Conservation (phyloP, 2,329 filamentous ascomycete species). For the Trichoderma oligosporum region DNA sequence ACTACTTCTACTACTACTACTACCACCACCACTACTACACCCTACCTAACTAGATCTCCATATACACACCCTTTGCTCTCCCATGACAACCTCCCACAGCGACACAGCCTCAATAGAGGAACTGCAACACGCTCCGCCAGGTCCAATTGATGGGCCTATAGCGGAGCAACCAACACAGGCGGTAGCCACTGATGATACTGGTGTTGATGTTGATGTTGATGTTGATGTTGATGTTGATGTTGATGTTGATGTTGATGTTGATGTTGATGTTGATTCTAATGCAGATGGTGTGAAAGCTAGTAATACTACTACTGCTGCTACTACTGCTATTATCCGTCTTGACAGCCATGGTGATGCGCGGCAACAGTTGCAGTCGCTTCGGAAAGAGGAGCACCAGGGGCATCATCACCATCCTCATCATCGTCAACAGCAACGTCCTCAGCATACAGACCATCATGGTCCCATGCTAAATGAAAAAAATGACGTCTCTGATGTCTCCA, state of each 20-base stretch:
- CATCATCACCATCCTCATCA: background rate
- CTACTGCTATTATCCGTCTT: background rate
- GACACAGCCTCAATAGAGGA: constrained; percentile 19
- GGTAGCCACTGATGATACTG: background rate
- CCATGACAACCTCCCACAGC: constrained; percentile 10
- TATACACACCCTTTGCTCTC: background rate
- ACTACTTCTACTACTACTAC: too few species aligned
- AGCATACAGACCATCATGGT: background rate
- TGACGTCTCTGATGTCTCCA: background rate
- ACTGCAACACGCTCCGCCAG: constrained; percentile 1
- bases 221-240: background rate
- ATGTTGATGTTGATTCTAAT: too few species aligned
- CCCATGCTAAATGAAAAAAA: background rate
- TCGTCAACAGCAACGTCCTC: background rate
- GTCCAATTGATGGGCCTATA: background rate
- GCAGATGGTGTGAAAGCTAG: too few species aligned
- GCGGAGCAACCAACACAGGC: background rate
- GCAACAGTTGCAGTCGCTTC: background rate
- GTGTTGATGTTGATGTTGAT: background rate
- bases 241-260: background rate
- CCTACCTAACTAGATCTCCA: too few species aligned
- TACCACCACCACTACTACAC: too few species aligned
- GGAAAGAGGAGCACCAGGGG: background rate
- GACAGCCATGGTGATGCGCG: background rate
- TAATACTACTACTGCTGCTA: too few species aligned